phyloP scores from a whole-genome alignment of 352 stramenopile genomes.

The Globisporangium takayamanum region DNA sequence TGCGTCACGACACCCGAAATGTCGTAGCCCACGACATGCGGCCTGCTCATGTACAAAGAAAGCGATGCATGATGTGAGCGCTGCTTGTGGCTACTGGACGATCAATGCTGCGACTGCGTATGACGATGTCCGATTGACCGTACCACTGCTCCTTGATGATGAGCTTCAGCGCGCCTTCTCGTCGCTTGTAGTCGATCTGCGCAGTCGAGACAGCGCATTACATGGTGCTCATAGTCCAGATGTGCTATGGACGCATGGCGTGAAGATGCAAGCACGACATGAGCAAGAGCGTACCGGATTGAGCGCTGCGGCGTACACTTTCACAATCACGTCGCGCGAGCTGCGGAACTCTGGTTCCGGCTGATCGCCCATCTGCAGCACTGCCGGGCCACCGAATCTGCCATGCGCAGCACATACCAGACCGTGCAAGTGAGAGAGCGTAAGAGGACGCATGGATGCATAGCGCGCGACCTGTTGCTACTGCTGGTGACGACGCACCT shows the following conservation, averaged over 20 bases:
- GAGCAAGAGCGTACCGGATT: conserved; percentile 37
- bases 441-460: too few relatives aligned
- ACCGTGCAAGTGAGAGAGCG: neutral
- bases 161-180: conserved; percentile 63
- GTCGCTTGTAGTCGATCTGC: conserved; percentile 81
- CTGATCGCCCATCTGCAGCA: conserved; percentile 54
- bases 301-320: conserved; percentile 52
- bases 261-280: neutral
- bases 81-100: neutral
- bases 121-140: neutral
- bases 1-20: conserved; percentile 53
- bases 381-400: conserved; percentile 52
- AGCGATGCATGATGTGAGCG: neutral
- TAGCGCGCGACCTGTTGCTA: neutral
- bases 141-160: conserved; percentile 38
- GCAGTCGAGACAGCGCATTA: neutral
- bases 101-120: neutral
- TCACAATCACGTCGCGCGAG: conserved; percentile 52
- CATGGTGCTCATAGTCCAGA: neutral
- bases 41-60: conserved; percentile 22
- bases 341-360: conserved; percentile 39
- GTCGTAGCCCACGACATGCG: conserved; percentile 66
- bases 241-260: too few relatives aligned
- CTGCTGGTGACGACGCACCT: conserved; percentile 27
- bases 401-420: neutral